These are phyloP conservation scores for Septoria petroselini DNA, from an alignment of 2,329 filamentous ascomycete genomes.

Conservation along the genomic window DNA sequence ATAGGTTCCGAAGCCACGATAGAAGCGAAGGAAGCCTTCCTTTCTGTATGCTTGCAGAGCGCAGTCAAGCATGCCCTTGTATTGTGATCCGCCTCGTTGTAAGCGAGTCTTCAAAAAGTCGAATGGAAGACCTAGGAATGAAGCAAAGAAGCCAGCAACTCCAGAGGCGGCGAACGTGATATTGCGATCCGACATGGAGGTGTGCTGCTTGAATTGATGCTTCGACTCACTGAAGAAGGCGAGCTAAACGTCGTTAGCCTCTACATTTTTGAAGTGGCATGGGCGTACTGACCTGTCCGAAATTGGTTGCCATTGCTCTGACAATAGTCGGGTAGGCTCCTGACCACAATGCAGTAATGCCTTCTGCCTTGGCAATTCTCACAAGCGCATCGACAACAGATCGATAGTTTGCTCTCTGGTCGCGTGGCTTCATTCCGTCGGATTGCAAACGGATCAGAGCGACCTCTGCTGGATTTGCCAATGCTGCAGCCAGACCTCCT, in stretches of 20 bases:
- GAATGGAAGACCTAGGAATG: conserved; percentile 90
- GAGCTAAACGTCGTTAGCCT: conserved; percentile 55
- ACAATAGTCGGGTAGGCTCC: conserved; percentile 87
- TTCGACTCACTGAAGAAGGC: conserved; percentile 98
- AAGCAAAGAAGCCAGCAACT: conserved; percentile 92
- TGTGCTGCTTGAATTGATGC: conserved; percentile 69
- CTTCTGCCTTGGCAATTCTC: conserved; percentile 77
- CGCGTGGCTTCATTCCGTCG: conserved; percentile 82
- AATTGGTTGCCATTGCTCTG: conserved; percentile 94
- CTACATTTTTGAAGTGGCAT: no score
- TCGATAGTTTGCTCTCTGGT: conserved; percentile 84
- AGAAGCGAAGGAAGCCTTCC: conserved; percentile 84
- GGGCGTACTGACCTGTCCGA: conserved; percentile 53
- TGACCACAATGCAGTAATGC: conserved; percentile 78
- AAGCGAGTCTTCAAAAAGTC: conserved; percentile 97
- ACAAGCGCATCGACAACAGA: conserved; percentile 84
- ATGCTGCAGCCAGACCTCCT: conserved; percentile 84
- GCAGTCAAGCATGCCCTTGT: conserved; percentile 82
- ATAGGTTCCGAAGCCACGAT: conserved; percentile 92
- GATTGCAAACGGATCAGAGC: conserved; percentile 97
- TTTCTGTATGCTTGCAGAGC: conserved; percentile 82
- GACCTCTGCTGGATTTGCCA: conserved; percentile 92
- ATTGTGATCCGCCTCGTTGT: conserved; percentile 85
- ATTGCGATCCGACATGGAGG: conserved; percentile 63
- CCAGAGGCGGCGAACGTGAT: conserved; percentile 75